Conservation (phyloP, 441 rosid genomes). For the Macaranga tanarius region DNA sequence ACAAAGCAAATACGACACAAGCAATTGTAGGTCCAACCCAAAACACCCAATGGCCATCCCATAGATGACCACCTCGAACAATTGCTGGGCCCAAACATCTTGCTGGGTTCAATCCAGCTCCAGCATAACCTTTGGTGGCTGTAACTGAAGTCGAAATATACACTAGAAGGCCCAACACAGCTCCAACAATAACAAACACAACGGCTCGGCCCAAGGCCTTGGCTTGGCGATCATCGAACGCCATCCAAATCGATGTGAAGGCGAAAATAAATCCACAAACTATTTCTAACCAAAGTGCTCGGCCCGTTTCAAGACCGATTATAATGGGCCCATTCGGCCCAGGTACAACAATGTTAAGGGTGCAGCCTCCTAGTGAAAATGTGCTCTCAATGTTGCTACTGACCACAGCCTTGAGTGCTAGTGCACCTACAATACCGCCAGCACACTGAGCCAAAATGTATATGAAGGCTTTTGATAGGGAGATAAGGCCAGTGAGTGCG, state of each 20-base stretch:
- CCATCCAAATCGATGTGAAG: constrained; percentile 42
- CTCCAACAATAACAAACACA: constrained; percentile 33
- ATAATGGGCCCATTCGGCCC: constrained; percentile 36
- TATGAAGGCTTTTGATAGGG: constrained; percentile 35
- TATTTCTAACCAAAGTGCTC: constrained; percentile 49
- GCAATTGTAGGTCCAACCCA: constrained; percentile 48
- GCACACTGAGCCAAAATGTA: constrained; percentile 42
- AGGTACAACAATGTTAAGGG: constrained; percentile 32
- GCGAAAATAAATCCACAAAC: constrained; percentile 45
- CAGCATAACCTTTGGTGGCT: constrained; percentile 37
- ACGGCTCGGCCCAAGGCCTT: constrained; percentile 32
- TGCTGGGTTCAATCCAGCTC: constrained; percentile 50
- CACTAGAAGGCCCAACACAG: constrained; percentile 37
- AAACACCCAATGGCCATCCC: constrained; percentile 47
- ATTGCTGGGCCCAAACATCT: constrained; percentile 52
- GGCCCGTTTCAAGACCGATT: constrained; percentile 28
- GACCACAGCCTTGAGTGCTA: constrained; percentile 41
- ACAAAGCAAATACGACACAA: constrained; percentile 32
- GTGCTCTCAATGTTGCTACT: constrained; percentile 24
- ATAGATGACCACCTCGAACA: constrained; percentile 48
- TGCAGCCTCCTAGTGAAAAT: constrained; percentile 50
- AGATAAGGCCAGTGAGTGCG: constrained; percentile 34
- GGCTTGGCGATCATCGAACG: constrained; percentile 43
- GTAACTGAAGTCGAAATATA: constrained; percentile 43
- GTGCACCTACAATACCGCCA: constrained; percentile 39